These are phyloP conservation scores for Phaeosphaeria sp. DNA, from an alignment of 2,329 filamentous ascomycete species.

Conservation along the genomic window DNA sequence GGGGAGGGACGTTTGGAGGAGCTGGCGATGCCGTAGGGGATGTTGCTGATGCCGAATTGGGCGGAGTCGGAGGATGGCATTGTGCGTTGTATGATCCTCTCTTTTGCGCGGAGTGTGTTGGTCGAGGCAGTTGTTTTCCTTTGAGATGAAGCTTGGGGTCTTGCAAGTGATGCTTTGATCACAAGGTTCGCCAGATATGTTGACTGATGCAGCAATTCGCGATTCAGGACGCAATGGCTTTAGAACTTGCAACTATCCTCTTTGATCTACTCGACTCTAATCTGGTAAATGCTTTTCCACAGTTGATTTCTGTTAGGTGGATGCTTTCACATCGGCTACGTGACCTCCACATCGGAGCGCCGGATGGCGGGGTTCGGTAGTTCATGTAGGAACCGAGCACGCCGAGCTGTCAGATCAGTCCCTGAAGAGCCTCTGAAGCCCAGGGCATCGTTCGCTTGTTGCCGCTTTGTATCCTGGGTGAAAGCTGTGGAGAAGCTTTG, in stretches of 20 bases:
- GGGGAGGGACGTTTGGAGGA: slow-evolving; percentile 34
- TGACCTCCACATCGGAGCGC: slow-evolving; percentile 19
- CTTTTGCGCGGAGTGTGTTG: too few species aligned
- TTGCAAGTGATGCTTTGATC: too few species aligned
- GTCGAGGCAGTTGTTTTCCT: too few species aligned
- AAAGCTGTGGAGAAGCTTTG: not conserved
- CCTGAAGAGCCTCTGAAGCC: not conserved
- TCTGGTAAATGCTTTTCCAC: not conserved
- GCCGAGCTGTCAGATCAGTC: not conserved
- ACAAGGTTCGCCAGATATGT: too few species aligned
- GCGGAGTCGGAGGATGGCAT: slow-evolving; percentile 33
- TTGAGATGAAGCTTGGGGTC: too few species aligned
- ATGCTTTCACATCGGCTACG: slow-evolving; percentile 6
- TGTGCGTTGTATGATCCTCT: not conserved
- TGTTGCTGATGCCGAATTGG: slow-evolving; percentile 41
- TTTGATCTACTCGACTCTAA: not conserved
- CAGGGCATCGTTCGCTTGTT: not conserved
- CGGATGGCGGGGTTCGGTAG: not conserved
- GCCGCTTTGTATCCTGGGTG: not conserved
- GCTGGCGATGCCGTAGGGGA: slow-evolving; percentile 41
- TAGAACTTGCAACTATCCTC: too few species aligned
- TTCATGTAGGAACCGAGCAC: not conserved
- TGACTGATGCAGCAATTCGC: too few species aligned
- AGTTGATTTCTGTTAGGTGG: not conserved
- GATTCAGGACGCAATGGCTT: too few species aligned